Evolutionary conservation across 805 yeast genomes (phyloP), one percentile per base, ranked within the genome.

Genomic region (Ogataea neopini): DNA sequence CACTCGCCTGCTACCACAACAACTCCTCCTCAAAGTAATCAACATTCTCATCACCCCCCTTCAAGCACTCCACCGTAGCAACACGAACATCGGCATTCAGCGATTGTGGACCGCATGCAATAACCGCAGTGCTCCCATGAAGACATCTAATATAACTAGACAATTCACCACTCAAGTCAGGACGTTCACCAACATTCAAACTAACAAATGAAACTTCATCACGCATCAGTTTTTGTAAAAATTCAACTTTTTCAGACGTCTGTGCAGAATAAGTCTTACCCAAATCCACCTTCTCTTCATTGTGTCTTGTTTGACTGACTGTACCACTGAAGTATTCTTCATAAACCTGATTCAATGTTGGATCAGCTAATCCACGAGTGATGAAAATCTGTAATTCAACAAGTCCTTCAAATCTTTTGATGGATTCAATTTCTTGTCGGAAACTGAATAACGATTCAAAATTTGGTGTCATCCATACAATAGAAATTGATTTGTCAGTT

Each of bases 11-110:
- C 18, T 14, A 67, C 74, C 73, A 69, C 25, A 68, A 52, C 29
- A 69, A 51, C 44, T 69, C 71, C 48, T 70, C 71, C 43, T 70
- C 73, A 49, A 61, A 67, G 40, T 68, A 68, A 45, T 70, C 72
- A 33, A 68, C 62, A 45, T 57, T 59, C 36, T 52, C 53, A 9
- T 59, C 49, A 2, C 49, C 49, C 2, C 49, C 49, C 36, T 54
- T 57, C 20, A 68, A 52, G 43, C 68, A 60, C 40, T 57, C 51
- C 1, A 66, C 64, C 14, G 66, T 63, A 1, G 67, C 66, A 5
- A 55, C 48, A 20, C 73, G 57, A 15, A 67, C 69, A 41, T 63
- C 71, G 1, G 64, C 59, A 46, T 64, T 65, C 51, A 70, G 40
- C 8, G 54, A 50, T 8, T 59, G 52, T 1, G 74, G 73, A 6